Percentiles rank a stretch among this genome's conserved stretches.
Conservation (phyloP, 768 basidiomycete genomes). For the Phanerochaete carnosa region DNA sequence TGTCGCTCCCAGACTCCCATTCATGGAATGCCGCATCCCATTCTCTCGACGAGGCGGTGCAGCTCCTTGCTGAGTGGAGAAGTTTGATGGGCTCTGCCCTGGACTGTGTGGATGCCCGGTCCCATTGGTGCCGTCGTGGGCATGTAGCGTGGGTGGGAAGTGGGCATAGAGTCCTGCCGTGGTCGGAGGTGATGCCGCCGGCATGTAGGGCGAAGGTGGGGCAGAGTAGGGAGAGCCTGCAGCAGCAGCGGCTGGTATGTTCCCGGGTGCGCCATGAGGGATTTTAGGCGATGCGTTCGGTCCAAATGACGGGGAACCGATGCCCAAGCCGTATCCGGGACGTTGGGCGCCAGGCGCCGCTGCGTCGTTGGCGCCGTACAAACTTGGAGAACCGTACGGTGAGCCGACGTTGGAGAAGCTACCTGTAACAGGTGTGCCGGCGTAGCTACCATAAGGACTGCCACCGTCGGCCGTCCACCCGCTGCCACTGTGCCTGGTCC, state of each 20-base stretch:
- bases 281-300: slow-evolving; percentile 9
- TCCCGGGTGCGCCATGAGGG: background rate
- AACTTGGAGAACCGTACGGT: slow-evolving; percentile 23
- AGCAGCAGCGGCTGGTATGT: slow-evolving; percentile 26
- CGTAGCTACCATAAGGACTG: slow-evolving; percentile 34
- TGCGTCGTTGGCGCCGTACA: background rate
- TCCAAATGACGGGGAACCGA: slow-evolving; percentile 12
- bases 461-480: slow-evolving; percentile 61
- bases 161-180: slow-evolving; percentile 21
- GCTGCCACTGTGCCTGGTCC: slow-evolving; percentile 49
- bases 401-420: slow-evolving; percentile 30
- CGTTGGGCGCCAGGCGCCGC: background rate
- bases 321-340: slow-evolving; percentile 13
- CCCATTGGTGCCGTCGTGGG: slow-evolving; percentile 16
- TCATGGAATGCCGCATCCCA: slow-evolving; percentile 13
- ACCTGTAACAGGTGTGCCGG: slow-evolving; percentile 31
- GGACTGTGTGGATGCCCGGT: slow-evolving; percentile 19
- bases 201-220: slow-evolving; percentile 13
- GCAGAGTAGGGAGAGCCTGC: slow-evolving; percentile 19
- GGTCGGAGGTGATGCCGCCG: slow-evolving; percentile 4
- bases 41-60: slow-evolving; percentile 16
- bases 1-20: slow-evolving; percentile 13
- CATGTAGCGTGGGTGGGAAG: slow-evolving; percentile 35
- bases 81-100: slow-evolving; percentile 8
- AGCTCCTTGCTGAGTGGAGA: slow-evolving; percentile 17